Base-by-base conservation (phyloP, 805 yeast genomes). In the Kazachstania martiniae region DNA sequence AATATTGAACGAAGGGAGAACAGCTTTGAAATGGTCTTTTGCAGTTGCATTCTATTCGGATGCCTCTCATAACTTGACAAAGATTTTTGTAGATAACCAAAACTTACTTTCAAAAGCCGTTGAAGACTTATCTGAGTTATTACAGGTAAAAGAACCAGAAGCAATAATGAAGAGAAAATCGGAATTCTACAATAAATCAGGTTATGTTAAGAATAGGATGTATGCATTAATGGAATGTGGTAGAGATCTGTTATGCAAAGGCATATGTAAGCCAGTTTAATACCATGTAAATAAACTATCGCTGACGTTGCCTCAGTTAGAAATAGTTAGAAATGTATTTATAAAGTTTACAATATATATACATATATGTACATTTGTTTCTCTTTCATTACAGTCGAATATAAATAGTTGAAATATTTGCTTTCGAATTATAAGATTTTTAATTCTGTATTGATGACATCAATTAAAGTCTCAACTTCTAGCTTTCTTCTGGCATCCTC, bases 21-120 rank as follows among this genome's bases (percentile, higher is more conserved):
- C 74, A 27, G 72, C 84, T 1, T 62, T 91, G 32, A 82, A 85
- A 61, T 91, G 97, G 96, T 74, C 95, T 0, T 87, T 83, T 57
- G 86, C 84, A 2, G 70, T 85, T 44, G 76, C 84, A 9, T 89
- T 61, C 48, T 83, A 76, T 51, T 61, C 85, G 21, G 66, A 64
- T 25, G 53, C 60, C 19, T 58, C 61, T 5, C 66, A 69, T 32
- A 66, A 74, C 36, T 68, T 68, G 35, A 70, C 77, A 8, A 63
- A 66, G 23, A 68, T 83, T 5, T 72, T 85, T 44, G 93, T 84
- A 46, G 72, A 69, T 36, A 75, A 75, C 47, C 93, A 83, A 53
- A 72, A 65, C 32, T 70, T 68, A 32, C 59, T 84, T 22, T 72
- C 72, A 35, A 59, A 65, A 37, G 72, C 82, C 0, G 84, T 80